Conservation (phyloP, 331 rosid genomes). For the Quercus tomentella region DNA sequence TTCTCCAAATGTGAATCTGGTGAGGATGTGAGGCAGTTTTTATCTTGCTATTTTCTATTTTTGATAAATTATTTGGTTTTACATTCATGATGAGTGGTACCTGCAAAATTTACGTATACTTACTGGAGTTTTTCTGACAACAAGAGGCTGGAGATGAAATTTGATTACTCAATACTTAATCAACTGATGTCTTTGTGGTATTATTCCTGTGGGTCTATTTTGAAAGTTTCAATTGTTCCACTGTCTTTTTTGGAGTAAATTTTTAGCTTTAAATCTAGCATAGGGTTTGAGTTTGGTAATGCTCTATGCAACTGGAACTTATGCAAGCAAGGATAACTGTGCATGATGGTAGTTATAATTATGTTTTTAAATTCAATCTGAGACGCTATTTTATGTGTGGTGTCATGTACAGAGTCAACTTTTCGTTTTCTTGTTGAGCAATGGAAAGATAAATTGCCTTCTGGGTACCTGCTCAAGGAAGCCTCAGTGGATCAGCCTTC, state of each 20-base stretch:
- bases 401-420: constrained; percentile 61
- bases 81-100: not conserved
- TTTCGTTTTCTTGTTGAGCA: constrained; percentile 73
- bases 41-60: not conserved
- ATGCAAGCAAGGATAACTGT: not conserved
- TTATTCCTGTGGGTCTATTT: not conserved
- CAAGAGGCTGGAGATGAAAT: not conserved
- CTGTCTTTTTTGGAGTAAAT: not conserved
- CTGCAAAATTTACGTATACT: not conserved
- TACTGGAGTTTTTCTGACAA: not conserved
- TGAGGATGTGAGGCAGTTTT: not conserved
- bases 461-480: constrained; percentile 64
- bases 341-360: not conserved
- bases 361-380: not conserved
- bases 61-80: not conserved
- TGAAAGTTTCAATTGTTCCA: not conserved
- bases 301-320: not conserved
- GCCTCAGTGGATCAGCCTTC: constrained; percentile 78
- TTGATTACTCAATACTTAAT: not conserved
- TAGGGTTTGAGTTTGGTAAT: not conserved
- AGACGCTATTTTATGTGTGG: not conserved
- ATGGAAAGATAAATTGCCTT: constrained; percentile 85
- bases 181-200: not conserved
- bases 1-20: not conserved
- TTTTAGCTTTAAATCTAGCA: not conserved